A percentile compares a stretch with the other conserved stretches of the same genome.
phyloP scores from a whole-genome alignment of 306 rosid genomes.

The Vachellia collinsii region DNA sequence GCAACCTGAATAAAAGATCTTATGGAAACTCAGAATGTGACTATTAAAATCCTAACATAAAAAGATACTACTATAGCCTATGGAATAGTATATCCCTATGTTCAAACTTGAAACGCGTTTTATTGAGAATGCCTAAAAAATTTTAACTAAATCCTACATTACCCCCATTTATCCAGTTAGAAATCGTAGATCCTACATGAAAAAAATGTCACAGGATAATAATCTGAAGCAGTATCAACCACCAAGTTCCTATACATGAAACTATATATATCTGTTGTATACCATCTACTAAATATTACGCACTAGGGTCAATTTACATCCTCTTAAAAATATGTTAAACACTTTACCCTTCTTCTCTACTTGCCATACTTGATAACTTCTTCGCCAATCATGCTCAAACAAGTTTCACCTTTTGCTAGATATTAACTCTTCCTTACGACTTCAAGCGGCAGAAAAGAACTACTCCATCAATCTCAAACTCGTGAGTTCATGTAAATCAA shows the following conservation, averaged over 20 bases:
- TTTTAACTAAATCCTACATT: background rate
- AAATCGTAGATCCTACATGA: background rate
- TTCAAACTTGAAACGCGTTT: background rate
- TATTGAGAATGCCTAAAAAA: background rate
- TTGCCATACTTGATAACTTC: background rate
- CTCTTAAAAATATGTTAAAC: background rate
- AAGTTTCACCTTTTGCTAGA: background rate
- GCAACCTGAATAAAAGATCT: background rate
- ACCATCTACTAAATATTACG: background rate
- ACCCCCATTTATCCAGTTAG: background rate
- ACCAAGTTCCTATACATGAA: background rate
- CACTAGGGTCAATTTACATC: background rate
- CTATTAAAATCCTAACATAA: background rate
- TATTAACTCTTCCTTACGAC: background rate
- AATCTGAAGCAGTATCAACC: background rate
- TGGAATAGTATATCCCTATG: background rate
- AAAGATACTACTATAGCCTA: background rate
- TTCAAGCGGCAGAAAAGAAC: background rate
- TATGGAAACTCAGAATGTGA: background rate
- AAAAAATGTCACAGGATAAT: background rate
- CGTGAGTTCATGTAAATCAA: constrained; percentile 1
- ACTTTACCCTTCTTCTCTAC: background rate
- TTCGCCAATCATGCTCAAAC: background rate
- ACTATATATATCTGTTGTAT: background rate
- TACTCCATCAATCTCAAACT: constrained; percentile 3